Evolutionary conservation across 2,329 filamentous ascomycete species (phyloP).

Genomic region (Fusarium piperis): DNA sequence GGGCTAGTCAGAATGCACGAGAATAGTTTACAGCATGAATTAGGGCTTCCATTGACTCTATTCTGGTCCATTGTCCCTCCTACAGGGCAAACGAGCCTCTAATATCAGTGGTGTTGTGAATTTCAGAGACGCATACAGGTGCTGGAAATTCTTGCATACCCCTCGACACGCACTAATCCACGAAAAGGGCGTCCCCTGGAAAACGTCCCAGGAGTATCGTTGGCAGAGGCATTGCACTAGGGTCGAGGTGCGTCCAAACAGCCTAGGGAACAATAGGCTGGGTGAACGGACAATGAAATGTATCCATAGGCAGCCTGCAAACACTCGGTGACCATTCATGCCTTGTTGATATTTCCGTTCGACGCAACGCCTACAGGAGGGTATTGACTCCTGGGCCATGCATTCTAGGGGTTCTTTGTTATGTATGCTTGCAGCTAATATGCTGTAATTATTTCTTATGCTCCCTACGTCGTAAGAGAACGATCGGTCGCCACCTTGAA

Average conservation of each 20-base stretch:
- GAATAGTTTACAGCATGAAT: neutral
- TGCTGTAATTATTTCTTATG: neutral
- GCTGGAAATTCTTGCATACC: neutral
- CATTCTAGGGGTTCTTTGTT: neutral
- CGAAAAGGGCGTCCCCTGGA: neutral
- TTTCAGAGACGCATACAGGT: neutral
- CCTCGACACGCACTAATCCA: neutral
- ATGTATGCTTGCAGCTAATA: neutral
- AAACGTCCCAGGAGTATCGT: neutral
- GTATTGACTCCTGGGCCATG: neutral
- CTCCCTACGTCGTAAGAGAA: too few relatives aligned
- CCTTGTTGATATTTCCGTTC: neutral
- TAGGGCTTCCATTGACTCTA: too few relatives aligned
- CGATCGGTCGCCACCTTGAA: too few relatives aligned
- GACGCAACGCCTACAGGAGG: neutral
- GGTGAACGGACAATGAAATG: neutral
- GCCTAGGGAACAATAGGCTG: neutral
- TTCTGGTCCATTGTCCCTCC: neutral
- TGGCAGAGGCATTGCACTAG: neutral
- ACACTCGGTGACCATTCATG: neutral
- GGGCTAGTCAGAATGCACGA: neutral
- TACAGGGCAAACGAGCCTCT: neutral
- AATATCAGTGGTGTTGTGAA: neutral
- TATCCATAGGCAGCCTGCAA: neutral
- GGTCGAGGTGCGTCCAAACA: neutral